Conservation (phyloP, 805 yeast genomes). For the Tetrapisispora namnaoensis region DNA sequence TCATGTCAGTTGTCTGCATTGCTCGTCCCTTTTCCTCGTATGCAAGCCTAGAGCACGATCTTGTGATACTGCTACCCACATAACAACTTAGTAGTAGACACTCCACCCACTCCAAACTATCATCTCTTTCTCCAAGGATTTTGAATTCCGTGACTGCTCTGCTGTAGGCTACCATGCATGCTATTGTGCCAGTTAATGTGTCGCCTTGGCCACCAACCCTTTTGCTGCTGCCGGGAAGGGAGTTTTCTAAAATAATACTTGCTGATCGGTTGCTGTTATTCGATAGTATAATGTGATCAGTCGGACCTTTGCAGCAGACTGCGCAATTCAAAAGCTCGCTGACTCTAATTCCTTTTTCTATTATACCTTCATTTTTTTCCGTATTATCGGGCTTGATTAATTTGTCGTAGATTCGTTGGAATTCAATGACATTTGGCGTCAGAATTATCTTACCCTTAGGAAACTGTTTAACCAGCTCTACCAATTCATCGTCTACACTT, state of each 20-base stretch:
- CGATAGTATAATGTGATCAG: constrained; percentile 38
- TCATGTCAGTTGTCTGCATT: constrained; percentile 79
- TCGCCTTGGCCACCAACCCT: constrained; percentile 98
- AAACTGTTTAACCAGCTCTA: constrained; percentile 33
- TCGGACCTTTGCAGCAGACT: constrained; percentile 56
- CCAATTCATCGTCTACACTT: constrained; percentile 27
- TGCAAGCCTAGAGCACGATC: constrained; percentile 57
- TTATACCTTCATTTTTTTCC: not conserved
- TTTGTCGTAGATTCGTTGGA: constrained; percentile 52
- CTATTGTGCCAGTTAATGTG: constrained; percentile 76
- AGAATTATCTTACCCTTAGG: constrained; percentile 54
- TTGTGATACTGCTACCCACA: constrained; percentile 61
- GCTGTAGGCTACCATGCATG: constrained; percentile 76
- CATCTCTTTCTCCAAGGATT: constrained; percentile 40
- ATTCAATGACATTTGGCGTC: constrained; percentile 89
- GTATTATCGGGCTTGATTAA: constrained; percentile 25
- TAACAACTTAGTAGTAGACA: constrained; percentile 47
- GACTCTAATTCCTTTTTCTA: constrained; percentile 5
- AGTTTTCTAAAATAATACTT: constrained; percentile 33
- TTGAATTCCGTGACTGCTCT: constrained; percentile 44
- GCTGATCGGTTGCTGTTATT: not conserved
- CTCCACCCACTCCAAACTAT: constrained; percentile 26
- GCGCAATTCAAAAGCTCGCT: constrained; percentile 21
- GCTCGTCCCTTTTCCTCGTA: constrained; percentile 58
- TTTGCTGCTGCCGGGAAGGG: constrained; percentile 54